Conservation (phyloP, 768 basidiomycete genomes). For the Kwoniella sp. region DNA sequence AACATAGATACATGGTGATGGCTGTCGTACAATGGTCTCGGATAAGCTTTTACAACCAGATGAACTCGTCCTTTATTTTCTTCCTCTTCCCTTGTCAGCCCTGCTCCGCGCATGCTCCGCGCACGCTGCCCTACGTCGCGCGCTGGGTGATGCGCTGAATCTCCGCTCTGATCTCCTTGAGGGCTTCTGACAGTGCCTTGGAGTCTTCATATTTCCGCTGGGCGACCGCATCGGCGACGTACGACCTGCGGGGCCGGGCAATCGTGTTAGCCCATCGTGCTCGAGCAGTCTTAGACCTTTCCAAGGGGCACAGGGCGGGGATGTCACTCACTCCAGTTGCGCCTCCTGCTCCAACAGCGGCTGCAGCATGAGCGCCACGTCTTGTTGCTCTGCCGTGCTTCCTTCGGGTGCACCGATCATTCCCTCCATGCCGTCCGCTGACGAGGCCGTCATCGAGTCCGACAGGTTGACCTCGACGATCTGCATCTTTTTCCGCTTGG, state of each 20-base stretch:
- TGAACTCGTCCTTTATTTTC: too few relatives aligned
- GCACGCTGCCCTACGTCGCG: not conserved
- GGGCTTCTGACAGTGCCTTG: conserved; percentile 70
- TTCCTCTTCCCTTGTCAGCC: too few relatives aligned
- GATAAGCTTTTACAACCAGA: too few relatives aligned
- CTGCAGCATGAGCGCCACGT: conserved; percentile 70
- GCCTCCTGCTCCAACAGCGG: conserved; percentile 92
- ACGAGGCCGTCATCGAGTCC: conserved; percentile 13
- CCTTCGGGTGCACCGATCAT: not conserved
- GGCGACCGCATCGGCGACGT: conserved; percentile 82
- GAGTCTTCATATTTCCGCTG: conserved; percentile 95
- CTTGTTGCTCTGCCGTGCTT: conserved; percentile 50
- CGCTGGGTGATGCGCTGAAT: conserved; percentile 62
- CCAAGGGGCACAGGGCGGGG: too few relatives aligned
- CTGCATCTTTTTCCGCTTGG: conserved; percentile 18
- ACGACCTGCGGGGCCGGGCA: conserved; percentile 54
- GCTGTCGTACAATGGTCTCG: too few relatives aligned
- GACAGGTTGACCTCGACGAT: conserved; percentile 28
- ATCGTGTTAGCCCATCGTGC: too few relatives aligned
- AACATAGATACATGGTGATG: too few relatives aligned
- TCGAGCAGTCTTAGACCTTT: too few relatives aligned
- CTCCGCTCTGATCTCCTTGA: conserved; percentile 77
- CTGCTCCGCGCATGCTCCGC: not conserved
- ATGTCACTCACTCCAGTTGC: conserved; percentile 60
- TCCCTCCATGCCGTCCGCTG: not conserved